Evolutionary conservation across 306 rosid genomes (phyloP).

Genomic region (Mucuna pruriens): DNA sequence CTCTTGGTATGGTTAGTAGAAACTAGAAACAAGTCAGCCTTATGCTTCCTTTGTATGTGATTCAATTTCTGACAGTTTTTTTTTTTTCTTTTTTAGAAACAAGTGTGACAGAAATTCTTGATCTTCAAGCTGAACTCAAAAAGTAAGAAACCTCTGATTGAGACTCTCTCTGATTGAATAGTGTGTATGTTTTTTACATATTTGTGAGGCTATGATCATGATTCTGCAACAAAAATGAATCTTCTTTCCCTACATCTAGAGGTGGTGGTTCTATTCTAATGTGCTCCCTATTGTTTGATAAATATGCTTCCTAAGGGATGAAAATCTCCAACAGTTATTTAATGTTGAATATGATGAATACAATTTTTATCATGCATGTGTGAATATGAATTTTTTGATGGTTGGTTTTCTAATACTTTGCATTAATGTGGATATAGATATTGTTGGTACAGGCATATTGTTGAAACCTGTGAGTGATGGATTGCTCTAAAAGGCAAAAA

Average conservation of each 20-base stretch:
- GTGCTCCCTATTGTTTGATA: neutral
- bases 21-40: neutral
- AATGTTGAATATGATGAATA: neutral
- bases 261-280: neutral
- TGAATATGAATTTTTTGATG: neutral
- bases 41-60: neutral
- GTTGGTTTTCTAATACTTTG: conserved; percentile 15
- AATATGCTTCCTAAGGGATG: neutral
- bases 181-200: neutral
- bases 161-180: neutral
- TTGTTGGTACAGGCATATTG: conserved; percentile 7
- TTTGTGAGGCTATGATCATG: neutral
- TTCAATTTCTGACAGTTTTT: neutral
- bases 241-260: neutral
- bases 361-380: neutral
- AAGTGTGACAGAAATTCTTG: neutral
- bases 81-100: neutral
- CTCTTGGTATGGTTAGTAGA: neutral
- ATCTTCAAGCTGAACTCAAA: neutral
- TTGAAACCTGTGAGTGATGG: conserved; percentile 53
- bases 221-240: neutral
- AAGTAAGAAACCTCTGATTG: neutral
- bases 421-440: neutral
- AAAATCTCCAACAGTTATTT: neutral
- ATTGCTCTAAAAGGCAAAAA: conserved; percentile 46